Conservation (phyloP, 768 basidiomycete species). For the Boletellus ananas region DNA sequence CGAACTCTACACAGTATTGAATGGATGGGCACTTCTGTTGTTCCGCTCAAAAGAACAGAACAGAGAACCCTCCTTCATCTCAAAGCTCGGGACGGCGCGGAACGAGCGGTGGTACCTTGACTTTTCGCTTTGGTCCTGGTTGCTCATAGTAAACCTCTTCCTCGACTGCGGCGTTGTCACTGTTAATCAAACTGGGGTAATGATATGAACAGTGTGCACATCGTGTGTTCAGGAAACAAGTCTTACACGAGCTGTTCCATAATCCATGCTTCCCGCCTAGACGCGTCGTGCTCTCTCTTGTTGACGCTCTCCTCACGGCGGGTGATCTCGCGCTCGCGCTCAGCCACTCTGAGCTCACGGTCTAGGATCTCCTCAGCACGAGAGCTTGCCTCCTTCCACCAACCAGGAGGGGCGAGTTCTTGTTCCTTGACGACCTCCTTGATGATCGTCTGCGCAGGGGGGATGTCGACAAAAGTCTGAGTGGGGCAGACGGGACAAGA, state of each 20-base stretch:
- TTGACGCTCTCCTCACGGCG: slow-evolving; percentile 83
- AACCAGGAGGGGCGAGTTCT: slow-evolving; percentile 73
- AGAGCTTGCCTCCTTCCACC: slow-evolving; percentile 62
- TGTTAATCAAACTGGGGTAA: slow-evolving; percentile 58
- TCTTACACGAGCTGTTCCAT: slow-evolving; percentile 90
- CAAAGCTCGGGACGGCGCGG: slow-evolving; percentile 89
- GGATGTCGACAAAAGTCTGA: slow-evolving; percentile 53
- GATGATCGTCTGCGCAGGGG: slow-evolving; percentile 73
- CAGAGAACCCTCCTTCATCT: slow-evolving; percentile 79
- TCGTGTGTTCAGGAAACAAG: neutral
- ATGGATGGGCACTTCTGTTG: slow-evolving; percentile 21
- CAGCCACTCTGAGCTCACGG: slow-evolving; percentile 80
- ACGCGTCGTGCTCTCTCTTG: slow-evolving; percentile 81
- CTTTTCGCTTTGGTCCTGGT: slow-evolving; percentile 63
- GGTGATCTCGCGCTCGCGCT: slow-evolving; percentile 82
- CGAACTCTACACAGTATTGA: slow-evolving; percentile 64
- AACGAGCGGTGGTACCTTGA: slow-evolving; percentile 84
- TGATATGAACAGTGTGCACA: slow-evolving; percentile 3
- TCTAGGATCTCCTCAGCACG: slow-evolving; percentile 81
- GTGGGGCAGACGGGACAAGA: slow-evolving; percentile 58
- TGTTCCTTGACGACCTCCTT: slow-evolving; percentile 86
- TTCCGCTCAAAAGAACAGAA: slow-evolving; percentile 34
- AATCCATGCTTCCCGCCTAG: slow-evolving; percentile 85
- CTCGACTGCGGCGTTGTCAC: slow-evolving; percentile 63
- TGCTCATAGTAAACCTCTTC: slow-evolving; percentile 82